Conservation (phyloP, 2,329 filamentous ascomycete genomes). For the Microcyclospora pomicola region DNA sequence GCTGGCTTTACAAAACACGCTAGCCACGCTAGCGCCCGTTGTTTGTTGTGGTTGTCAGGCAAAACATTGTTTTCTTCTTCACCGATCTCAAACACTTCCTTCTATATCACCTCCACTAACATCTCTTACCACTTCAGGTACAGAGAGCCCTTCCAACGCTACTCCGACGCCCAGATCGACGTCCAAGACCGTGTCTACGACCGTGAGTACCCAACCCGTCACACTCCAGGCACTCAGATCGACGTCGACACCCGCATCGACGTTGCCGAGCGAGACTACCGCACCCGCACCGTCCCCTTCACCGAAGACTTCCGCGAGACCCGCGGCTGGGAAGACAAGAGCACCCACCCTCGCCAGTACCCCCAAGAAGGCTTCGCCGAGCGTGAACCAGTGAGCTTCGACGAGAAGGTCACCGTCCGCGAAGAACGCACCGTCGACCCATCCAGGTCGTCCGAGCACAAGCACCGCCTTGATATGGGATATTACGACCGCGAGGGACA, state of each 20-base stretch:
- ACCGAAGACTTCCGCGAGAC: slow-evolving; percentile 26
- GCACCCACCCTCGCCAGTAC: slow-evolving; percentile 25
- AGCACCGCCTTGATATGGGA: slow-evolving; percentile 52
- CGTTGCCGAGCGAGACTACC: slow-evolving; percentile 36
- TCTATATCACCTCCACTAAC: slow-evolving; percentile 11
- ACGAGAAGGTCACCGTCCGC: slow-evolving; percentile 36
- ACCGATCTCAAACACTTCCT: not conserved
- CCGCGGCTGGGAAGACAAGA: slow-evolving; percentile 25
- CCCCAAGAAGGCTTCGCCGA: slow-evolving; percentile 26
- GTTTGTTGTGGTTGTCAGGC: too few relatives aligned
- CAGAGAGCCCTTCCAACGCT: slow-evolving; percentile 41
- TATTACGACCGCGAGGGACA: slow-evolving; percentile 70
- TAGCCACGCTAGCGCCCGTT: slow-evolving; percentile 4
- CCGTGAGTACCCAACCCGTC: slow-evolving; percentile 33
- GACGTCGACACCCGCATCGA: slow-evolving; percentile 46
- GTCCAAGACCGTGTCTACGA: slow-evolving; percentile 41
- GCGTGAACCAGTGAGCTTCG: slow-evolving; percentile 22
- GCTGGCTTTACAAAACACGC: slow-evolving; percentile 19
- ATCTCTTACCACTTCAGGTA: slow-evolving; percentile 31
- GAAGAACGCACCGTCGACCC: slow-evolving; percentile 39
- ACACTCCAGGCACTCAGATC: slow-evolving; percentile 34
- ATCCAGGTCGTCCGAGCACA: slow-evolving; percentile 17
- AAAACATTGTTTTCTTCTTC: not conserved
- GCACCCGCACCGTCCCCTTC: slow-evolving; percentile 24
- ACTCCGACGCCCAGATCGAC: slow-evolving; percentile 54